Evolutionary conservation across 352 stramenopile species (phyloP), one percentile per base, ranked within the genome.

Genomic region (Globisporangium nodosum): DNA sequence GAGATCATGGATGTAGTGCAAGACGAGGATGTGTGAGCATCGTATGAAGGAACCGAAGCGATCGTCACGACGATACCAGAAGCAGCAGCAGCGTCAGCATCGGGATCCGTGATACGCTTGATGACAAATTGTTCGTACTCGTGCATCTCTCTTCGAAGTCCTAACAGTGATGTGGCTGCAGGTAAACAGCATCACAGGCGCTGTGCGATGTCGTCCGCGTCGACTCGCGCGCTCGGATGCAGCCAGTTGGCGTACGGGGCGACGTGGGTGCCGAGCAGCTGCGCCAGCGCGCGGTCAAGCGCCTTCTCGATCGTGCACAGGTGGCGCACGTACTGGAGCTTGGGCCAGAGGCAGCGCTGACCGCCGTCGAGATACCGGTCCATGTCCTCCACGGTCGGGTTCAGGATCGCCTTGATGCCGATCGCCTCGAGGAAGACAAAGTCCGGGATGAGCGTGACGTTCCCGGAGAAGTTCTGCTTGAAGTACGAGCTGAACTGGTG

Each of bases 401-500:
- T 97, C 37, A 81, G 45, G 53, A 97, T 89, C 49, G 91, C 81
- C 55, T 92, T 94, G 52, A 85, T 73, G 21, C 86, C 81, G 42
- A 90, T 92, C 5, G 74, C 74, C 43, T 94, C 78, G 8, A 97
- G 59, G 48, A 89, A 90, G 51, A 94, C 71, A 57, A 98, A 91
- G 40, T 90, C 85, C 8, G 87, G 76, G 74, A 97, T 95, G 52
- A 99, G 76, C 18, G 96, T 98, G 51, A 99, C 88, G 70, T 98
- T 97, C 27, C 95, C 96, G 51, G 97, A 95, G 69, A 98, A 99
- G 62, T 98, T 96, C 75, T 98, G 92, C 49, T 90, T 85, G 72
- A 97, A 75, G 52, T 74, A 87, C 49, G 67, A 81, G 52, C 74
- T 86, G 59, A 82, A 82, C 52, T 87, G 76, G 67, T 98, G 90